phyloP scores from a whole-genome alignment of 768 basidiomycete species.

The Termitomyces titanicus region DNA sequence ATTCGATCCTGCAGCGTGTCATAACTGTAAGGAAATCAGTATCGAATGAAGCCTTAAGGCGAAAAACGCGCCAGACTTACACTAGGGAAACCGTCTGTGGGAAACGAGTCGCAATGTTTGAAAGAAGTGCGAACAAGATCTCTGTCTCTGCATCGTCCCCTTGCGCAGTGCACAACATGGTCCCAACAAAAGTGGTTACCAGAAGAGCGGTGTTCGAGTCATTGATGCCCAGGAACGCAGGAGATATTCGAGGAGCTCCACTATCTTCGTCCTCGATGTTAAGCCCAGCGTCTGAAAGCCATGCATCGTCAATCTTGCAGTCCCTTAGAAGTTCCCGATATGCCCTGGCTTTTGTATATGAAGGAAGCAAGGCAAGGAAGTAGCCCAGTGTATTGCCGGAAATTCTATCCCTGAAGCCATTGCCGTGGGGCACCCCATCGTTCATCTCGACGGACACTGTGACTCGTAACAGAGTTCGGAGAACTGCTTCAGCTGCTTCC shows the following conservation, averaged over 20 bases:
- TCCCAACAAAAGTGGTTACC: slow-evolving; percentile 68
- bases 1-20: slow-evolving; percentile 75
- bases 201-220: slow-evolving; percentile 69
- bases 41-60: slow-evolving; percentile 4
- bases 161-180: slow-evolving; percentile 72
- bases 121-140: slow-evolving; percentile 72
- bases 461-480: slow-evolving; percentile 61
- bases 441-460: slow-evolving; percentile 45
- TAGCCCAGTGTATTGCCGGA: slow-evolving; percentile 67
- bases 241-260: slow-evolving; percentile 49
- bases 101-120: slow-evolving; percentile 61
- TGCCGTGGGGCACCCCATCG: slow-evolving; percentile 31
- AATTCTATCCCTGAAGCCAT: slow-evolving; percentile 42
- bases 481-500: slow-evolving; percentile 54
- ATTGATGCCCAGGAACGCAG: slow-evolving; percentile 55
- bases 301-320: slow-evolving; percentile 49
- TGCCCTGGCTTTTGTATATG: slow-evolving; percentile 52
- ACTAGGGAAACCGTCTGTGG: slow-evolving; percentile 71
- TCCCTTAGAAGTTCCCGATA: slow-evolving; percentile 64
- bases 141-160: slow-evolving; percentile 81
- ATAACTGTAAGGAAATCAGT: slow-evolving; percentile 43
- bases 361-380: slow-evolving; percentile 74
- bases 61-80: slow-evolving; percentile 43
- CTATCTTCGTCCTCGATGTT: slow-evolving; percentile 36
- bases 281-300: slow-evolving; percentile 36